Evolutionary conservation across 1,284 basidiomycete genomes (phyloP), one percentile per base, ranked within the genome.

Genomic region (Naganishia liquefaciens): DNA sequence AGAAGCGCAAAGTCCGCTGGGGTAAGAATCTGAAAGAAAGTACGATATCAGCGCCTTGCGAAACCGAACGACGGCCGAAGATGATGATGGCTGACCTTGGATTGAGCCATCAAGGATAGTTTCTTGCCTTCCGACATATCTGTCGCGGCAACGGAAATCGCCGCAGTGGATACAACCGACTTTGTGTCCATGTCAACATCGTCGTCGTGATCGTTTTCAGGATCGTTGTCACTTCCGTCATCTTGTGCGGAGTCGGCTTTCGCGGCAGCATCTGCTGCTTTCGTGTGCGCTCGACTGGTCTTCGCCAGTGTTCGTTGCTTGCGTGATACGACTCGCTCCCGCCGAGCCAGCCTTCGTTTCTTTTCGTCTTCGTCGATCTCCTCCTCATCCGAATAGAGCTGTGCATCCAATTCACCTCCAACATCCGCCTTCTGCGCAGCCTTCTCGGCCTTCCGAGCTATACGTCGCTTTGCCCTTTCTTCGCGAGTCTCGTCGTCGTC

Each of bases 1-100:
- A 99, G 84, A 57, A 97, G 82, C 0, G 91, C 91, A 77, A 98
- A 99, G 79, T 99, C 95, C 30, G 94, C 94, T 0, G 96, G 96
- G 0, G 96, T 99, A 40, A 99, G 86, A 73, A 99, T 99, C 91
- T 94, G 71, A 2, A 15, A 30, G 47, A 33, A 15, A 43, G 25
- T 51, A n/a, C 53, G 23, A 52, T n/a, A 5, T 23, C 15, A 52
- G 39, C n/a, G 44, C 3, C 28, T n/a, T 5, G n/a, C n/a, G n/a
- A n/a, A n/a, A n/a, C n/a, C n/a, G n/a, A n/a, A 19, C 17, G 28
- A 27, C 28, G 6, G 15, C 11, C 5, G 10, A 21, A 6, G 46
- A 15, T 5, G 19, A 27, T 27, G 7, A 40, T 17, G 23, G 69
- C 70, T 63, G 28, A 75, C 76, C 74, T 79, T 79, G 66, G 79